These are phyloP conservation scores for Syzygium aromaticum DNA, from an alignment of 345 rosid genomes.

Conservation along the genomic window DNA sequence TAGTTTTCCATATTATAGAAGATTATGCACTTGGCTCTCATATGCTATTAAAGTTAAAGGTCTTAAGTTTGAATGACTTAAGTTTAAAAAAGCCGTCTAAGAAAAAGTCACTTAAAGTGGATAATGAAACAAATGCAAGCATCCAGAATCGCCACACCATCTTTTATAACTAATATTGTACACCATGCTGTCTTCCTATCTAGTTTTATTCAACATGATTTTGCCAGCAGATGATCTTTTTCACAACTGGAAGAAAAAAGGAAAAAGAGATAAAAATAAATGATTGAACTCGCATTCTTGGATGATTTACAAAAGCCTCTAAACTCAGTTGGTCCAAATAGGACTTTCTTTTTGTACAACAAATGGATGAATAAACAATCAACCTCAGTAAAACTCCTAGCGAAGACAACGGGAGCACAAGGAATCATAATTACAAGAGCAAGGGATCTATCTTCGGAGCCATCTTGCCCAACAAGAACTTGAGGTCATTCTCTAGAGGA, in stretches of 20 bases:
- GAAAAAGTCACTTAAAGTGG: no score
- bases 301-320: not conserved
- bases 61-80: no score
- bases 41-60: no score
- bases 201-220: no score
- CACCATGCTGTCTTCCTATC: no score
- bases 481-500: slow-evolving; percentile 12
- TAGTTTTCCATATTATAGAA: not conserved
- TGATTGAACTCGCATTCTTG: not conserved
- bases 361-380: not conserved
- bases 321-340: not conserved
- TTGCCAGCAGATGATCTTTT: no score
- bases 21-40: not conserved
- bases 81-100: no score
- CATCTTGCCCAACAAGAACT: slow-evolving; percentile 2
- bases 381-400: not conserved
- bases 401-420: not conserved
- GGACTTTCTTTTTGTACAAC: not conserved
- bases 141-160: no score
- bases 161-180: no score
- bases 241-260: not conserved
- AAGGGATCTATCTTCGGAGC: slow-evolving; percentile 5
- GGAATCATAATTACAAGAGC: not conserved
- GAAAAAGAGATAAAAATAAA: not conserved
- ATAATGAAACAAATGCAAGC: no score